A percentile compares a stretch with the other conserved stretches of the same genome.
phyloP scores from a whole-genome alignment of 2,329 filamentous ascomycete genomes.

The Ceratocystis albifundus region DNA sequence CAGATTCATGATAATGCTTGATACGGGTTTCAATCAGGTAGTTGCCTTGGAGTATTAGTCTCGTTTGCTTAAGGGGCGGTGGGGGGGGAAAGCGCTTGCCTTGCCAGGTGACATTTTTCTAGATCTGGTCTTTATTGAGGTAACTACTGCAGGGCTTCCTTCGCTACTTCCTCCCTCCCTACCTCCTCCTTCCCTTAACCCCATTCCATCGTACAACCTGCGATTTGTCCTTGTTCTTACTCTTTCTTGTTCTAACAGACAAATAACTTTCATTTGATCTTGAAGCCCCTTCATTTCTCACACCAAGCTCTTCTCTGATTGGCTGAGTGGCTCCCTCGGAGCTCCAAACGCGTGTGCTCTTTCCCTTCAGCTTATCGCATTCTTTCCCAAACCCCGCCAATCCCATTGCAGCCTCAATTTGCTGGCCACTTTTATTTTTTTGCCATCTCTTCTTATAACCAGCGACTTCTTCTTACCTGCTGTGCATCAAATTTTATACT shows the following conservation, averaged over 20 bases:
- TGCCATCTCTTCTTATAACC: neutral
- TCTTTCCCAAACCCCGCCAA: constrained; percentile 10
- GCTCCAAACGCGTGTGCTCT: neutral
- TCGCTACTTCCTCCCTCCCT: neutral
- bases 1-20: neutral
- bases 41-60: neutral
- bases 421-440: neutral
- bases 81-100: neutral
- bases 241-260: neutral
- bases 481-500: neutral
- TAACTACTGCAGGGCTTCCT: neutral
- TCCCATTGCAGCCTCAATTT: neutral
- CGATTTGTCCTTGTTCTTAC: neutral
- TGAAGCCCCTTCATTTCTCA: neutral
- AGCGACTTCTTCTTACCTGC: neutral
- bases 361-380: constrained; percentile 2
- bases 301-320: constrained; percentile 1
- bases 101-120: neutral
- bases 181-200: neutral
- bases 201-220: constrained; percentile 1
- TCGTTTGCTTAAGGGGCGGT: neutral
- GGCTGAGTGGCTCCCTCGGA: neutral
- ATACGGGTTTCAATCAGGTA: neutral
- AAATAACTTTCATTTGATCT: neutral
- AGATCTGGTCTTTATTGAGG: neutral